Base-by-base conservation (phyloP, 768 basidiomycete genomes). In the Cyathus striatus region DNA sequence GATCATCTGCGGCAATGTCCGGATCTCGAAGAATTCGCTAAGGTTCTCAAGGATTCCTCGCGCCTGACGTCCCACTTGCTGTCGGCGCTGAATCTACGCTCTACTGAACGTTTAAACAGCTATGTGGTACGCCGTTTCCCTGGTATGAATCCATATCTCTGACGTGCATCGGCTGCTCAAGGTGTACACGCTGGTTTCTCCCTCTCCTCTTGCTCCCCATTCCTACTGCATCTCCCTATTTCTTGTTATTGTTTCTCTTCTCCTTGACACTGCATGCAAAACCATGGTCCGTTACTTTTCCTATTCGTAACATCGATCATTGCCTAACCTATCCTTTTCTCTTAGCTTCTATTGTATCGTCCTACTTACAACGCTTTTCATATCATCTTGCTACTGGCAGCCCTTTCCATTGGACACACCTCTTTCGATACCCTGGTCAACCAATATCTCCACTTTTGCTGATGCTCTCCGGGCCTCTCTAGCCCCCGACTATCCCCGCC, bases 321-420 rank as follows among this genome's bases (percentile, higher is more conserved):
- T 21, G 18, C 6, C 39, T 10, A 40, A 21, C 39, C 21, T 13
- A 40, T 23, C 12, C 26, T 40, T 23, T 25, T 5, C 44, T 5
- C 36, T 1, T 45, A 92, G 90, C 54, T 89, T 90, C 59, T 92
- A 92, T 59, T 92, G 90, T 70, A 83, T 92, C 42, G 72, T 89
- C 18, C 73, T 92, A 17, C 78, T 92, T 12, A 73, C 79, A 0
- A 85, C 89, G n/a, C 73, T 91, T 38, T 91, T 90, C 59, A 70
- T 89, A 47, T 86, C 90, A 13, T 86, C 90, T 14, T 92, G 90
- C 59, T 90, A 90, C 62, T 91, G 90, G 90, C 86, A 87, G 48
- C 86, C 90, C 23, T 78, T 89, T 44, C 76, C 83, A 18, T 60
- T 81, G 37, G 75, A 81, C 47, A 78, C 74, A 21, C 68, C 74